These are phyloP conservation scores for Martensiomyces pterosporus DNA, from an alignment of 192 early-diverging fungal species.

Conservation along the genomic window DNA sequence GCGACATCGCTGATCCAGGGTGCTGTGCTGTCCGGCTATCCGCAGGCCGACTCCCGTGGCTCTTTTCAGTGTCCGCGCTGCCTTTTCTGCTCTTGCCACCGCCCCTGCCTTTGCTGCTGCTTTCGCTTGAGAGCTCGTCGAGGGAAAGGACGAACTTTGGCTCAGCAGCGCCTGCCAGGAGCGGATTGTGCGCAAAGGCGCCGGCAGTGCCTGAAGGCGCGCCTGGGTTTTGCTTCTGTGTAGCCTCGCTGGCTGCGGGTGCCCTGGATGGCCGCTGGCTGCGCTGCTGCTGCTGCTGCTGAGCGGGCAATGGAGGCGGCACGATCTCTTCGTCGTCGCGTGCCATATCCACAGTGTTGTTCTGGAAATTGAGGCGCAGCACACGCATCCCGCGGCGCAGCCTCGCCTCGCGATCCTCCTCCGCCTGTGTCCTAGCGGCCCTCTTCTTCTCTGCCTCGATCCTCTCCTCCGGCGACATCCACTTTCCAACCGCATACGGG, in stretches of 20 bases:
- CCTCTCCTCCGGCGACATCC: constrained; percentile 47
- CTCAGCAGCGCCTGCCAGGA: constrained; percentile 8
- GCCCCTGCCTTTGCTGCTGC: constrained; percentile 6
- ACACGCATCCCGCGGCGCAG: constrained; percentile 40
- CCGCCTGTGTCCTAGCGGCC: not conserved
- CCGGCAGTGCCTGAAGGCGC: constrained; percentile 1
- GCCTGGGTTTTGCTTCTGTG: not conserved
- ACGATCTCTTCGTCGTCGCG: constrained; percentile 2
- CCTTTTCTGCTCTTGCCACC: not conserved
- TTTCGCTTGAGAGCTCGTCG: not conserved
- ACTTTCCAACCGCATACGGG: constrained; percentile 27
- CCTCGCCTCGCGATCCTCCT: constrained; percentile 25
- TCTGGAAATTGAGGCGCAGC: constrained; percentile 26
- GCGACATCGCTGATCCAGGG: not conserved
- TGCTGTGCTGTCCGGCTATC: not conserved
- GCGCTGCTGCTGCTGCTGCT: not conserved
- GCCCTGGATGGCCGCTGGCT: constrained; percentile 2
- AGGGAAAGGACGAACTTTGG: constrained; percentile 30
- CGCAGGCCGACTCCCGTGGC: not conserved
- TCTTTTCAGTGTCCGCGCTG: not conserved
- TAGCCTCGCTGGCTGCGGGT: not conserved
- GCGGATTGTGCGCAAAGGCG: constrained; percentile 30
- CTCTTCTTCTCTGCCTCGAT: constrained; percentile 14
- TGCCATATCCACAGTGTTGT: constrained; percentile 10
- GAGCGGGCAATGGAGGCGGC: not conserved